Base-by-base conservation (phyloP, 306 rosid genomes). In the Cicer judaicum region DNA sequence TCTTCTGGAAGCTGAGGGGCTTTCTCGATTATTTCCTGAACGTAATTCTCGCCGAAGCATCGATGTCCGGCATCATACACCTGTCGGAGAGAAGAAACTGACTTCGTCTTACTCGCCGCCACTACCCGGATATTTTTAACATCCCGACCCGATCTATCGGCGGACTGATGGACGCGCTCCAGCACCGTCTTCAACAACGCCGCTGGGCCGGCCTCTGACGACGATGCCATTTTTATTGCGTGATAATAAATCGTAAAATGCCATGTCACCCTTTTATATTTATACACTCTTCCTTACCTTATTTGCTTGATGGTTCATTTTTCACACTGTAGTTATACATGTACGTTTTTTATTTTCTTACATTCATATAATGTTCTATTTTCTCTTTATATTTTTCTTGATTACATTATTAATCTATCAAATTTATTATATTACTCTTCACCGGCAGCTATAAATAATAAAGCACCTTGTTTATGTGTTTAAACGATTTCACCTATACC, bases 1-100 rank as follows among this genome's bases (percentile, higher is more conserved):
- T 91, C 97, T 18, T 86, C 93, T 5, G 96, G 97, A 81, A 91
- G 98, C 96, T 91, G 96, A 53, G 95, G 93, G 66, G 89, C 94
- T 82, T 94, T 94, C 9, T 90, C 91, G 57, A 91, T 40, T 75
- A 91, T 48, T 76, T 91, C 98, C 72, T 90, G 95, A 72, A 91
- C 97, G 79, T 94, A 94, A 68, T 94, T 94, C 85, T 94, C 97
- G 54, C 97, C 98, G 80, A 94, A 94, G 84, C 80, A 79, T 46
- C 91, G 92, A 64, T 87, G 97, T 8, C 98, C 97, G n/a, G 94
- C 90, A 38, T 91, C 93, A 84, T 94, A 90, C 10, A 94, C 91
- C 66, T 88, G 88, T 14, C 83, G 89, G 84, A 91, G 61, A 64
- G 81, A 65, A 46, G 96, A 79, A 48, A 85, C 86, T 7, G 92